Evolutionary conservation across 177 flowering plant genomes (phyloP), one percentile per base, ranked within the genome.

Genomic region (Telopea speciosissima): DNA sequence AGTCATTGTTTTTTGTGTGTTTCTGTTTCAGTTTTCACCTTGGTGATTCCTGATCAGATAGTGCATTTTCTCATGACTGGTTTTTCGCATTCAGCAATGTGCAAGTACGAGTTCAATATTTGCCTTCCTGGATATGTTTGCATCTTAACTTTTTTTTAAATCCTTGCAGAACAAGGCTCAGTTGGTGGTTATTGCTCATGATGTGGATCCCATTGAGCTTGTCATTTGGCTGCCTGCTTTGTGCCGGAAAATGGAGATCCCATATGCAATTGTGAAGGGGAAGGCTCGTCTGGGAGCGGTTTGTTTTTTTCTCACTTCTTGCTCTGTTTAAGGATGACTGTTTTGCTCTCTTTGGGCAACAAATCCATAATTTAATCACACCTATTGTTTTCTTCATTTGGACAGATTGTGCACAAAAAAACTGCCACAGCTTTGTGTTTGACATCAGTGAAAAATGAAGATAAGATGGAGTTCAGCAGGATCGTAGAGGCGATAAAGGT

Each of bases 191-290:
- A 81, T 81, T 70, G 85, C 85, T 6, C 85, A 83, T 72, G 85
- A 83, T 73, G 85, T 81, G 36, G 83, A 83, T 40, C 85, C 83
- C n/a, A 79, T 83, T 52, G 85, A 81, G 74, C 75, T 83, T 64
- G 83, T 82, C 49, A 84, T 83, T 13, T 81, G 82, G 85, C 72
- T 83, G 24, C 85, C 85, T 22, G 85, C 85, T 0, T 67, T 83
- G 73, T 83, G 85, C 78, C 71, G 81, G 58, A 83, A 83, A 60
- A 77, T 79, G 85, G 85, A 83, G 69, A 66, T 83, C 31, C 85
- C 85, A 3, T 83, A 73, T 66, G 73, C 72, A 36, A 80, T 83
- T 77, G 85, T 83, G 67, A 83, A 83, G 81, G 81, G 85, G 58
- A 81, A 83, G 54, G 67, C 85, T 42, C 81, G 85, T 14, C 76